Base-by-base conservation (phyloP, 371 early-diverging fungal genomes). In the Mucor lusitanicus region DNA sequence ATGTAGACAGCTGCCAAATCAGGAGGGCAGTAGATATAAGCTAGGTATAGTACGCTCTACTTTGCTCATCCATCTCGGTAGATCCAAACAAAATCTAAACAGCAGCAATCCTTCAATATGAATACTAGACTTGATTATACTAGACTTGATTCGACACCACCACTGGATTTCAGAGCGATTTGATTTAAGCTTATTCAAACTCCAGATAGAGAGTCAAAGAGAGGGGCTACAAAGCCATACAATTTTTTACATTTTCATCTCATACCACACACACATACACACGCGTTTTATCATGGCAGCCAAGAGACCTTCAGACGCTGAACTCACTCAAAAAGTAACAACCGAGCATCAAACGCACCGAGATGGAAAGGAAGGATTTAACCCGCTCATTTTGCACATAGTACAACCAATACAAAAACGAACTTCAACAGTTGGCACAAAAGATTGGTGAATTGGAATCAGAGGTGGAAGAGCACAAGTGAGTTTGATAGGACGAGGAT, bases 401-500 rank as follows among this genome's bases (percentile, higher is more conserved):
- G 79, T 93, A 94, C 75, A 93, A 96, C 78, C 81, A 84, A 65
- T 89, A 89, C 83, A 95, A 93, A 80, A 86, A 86, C 57, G 98
- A 98, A 62, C 86, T 98, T 61, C 88, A 91, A 64, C 81, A 85
- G 35, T 75, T 98, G 23, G 94, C 96, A 13, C 87, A 87, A 71
- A 98, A 97, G 85, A 86, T 97, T 64, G 96, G 96, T 32, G 97
- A 97, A 76, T 86, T 98, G 35, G 98, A 98, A 77, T 85, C 89
- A 67, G 97, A 98, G 77, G 84, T 90, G 8, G 97, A 96, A 71
- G 98, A 98, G 80, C 97, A 98, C 87, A 89, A 90, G 95, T 94
- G 86, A 72, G 65, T 54, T 28, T 25, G 12, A 17, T 15, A 40
- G 3, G n/a, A n/a, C 6, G 17, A 35, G 17, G 17, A 15, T 54